Evolutionary conservation across 768 basidiomycete genomes (phyloP), one percentile per base, ranked within the genome.

Genomic region (Mycena sanguinolenta): DNA sequence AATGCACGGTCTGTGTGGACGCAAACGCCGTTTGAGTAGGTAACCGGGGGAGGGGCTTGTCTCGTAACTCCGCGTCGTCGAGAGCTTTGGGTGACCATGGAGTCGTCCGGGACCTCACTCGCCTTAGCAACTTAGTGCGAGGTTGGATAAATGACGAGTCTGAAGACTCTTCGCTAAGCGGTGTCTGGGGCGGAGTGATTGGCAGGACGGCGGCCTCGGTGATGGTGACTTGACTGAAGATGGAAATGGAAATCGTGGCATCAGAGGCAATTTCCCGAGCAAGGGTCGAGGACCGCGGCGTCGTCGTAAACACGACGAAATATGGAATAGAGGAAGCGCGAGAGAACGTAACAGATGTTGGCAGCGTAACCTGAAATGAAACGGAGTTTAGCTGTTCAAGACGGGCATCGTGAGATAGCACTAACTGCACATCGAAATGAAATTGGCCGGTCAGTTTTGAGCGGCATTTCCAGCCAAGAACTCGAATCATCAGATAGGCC

Each of bases 221-320:
- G 70, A 91, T 82, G 30, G 82, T 85, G 23, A 92, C 83, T 75
- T 90, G 87, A 39, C 91, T 90, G 70, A 89, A 77, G 28, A 94
- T 83, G 0, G 89, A 89, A 14, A 92, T 87, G n/a, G 87, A 87
- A 36, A 92, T 88, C 16, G 91, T 91, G 8, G 92, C 90, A 76
- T 93, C 92, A 5, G 90, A 75, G 10, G 91, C 89, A 39, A 93
- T 91, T 75, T 93, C 91, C 67, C 84, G 86, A 12, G 89, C 85
- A 36, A 93, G 80, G 14, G 79, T 72, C 2, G 83, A 78, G 21
- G 89, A 90, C 46, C 88, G 83, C 21, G 90, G 87, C 10, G 80
- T 87, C 34, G 92, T 92, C 13, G 88, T 87, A 79, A 93, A 93
- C 32, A 93, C 90, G 60, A 92, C 90, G 74, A 89, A 93, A 75